phyloP scores from a whole-genome alignment of 805 yeast genomes.

The Candida railenensis region DNA sequence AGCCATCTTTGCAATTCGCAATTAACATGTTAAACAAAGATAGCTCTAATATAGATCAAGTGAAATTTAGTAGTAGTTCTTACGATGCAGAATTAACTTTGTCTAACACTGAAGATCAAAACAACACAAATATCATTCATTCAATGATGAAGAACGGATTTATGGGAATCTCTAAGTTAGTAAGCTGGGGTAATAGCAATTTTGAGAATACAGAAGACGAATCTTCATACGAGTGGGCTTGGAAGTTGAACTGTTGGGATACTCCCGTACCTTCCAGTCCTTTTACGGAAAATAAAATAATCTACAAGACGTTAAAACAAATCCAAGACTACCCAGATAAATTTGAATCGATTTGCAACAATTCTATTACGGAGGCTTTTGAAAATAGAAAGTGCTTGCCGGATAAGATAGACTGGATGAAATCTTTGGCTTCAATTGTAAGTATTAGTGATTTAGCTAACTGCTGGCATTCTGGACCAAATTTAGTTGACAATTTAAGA shows the following conservation, averaged over 20 bases:
- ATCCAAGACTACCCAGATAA: constrained; percentile 35
- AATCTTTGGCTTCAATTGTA: constrained; percentile 27
- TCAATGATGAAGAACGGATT: constrained; percentile 54
- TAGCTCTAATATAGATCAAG: constrained; percentile 31
- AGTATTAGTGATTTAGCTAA: constrained; percentile 15
- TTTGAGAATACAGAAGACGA: constrained; percentile 1
- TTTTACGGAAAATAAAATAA: constrained; percentile 39
- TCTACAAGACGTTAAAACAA: constrained; percentile 53
- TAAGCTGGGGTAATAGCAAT: constrained; percentile 25
- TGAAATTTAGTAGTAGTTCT: constrained; percentile 56
- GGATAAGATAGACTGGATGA: constrained; percentile 17
- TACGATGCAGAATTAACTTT: constrained; percentile 44
- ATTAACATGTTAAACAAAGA: constrained; percentile 36
- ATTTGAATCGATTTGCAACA: constrained; percentile 15
- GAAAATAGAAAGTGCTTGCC: constrained; percentile 6
- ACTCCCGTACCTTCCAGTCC: constrained; percentile 47
- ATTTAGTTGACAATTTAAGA: constrained; percentile 5
- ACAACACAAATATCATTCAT: constrained; percentile 18
- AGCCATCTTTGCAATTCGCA: constrained; percentile 53
- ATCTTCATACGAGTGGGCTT: constrained; percentile 56
- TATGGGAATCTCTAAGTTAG: constrained; percentile 54
- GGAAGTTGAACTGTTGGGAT: constrained; percentile 82
- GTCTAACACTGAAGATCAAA: not conserved
- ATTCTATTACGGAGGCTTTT: constrained; percentile 18
- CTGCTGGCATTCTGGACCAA: constrained; percentile 9